phyloP scores from a whole-genome alignment of 2,329 filamentous ascomycete genomes.

The Monilinia vaccinii-corymbosi region DNA sequence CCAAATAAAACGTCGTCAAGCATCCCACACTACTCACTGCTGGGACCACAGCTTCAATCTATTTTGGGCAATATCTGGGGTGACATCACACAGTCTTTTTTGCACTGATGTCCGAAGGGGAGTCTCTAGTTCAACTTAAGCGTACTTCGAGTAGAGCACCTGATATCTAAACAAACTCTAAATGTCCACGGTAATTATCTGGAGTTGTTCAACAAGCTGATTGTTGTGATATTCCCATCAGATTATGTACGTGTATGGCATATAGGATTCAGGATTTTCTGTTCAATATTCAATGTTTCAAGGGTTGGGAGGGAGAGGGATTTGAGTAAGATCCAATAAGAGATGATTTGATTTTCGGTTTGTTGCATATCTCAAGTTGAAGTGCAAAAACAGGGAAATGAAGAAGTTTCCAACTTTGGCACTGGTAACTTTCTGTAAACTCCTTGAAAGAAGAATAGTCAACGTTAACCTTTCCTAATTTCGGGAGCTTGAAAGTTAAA shows the following conservation, averaged over 20 bases:
- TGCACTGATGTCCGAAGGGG: no score
- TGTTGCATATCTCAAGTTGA: neutral
- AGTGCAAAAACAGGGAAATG: conserved; percentile 1
- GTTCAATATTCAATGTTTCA: neutral
- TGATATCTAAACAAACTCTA: no score
- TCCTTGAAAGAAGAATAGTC: neutral
- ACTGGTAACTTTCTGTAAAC: neutral
- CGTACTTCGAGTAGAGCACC: no score
- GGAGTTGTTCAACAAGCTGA: no score
- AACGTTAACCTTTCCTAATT: neutral
- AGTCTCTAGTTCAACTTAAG: no score
- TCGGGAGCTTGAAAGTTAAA: neutral
- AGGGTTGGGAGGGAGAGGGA: neutral
- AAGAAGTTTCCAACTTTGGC: neutral
- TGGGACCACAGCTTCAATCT: neutral
- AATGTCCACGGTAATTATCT: no score
- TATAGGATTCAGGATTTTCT: no score
- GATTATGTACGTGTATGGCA: no score
- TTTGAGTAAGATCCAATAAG: neutral
- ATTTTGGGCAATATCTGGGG: neutral
- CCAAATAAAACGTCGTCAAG: neutral
- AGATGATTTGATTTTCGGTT: neutral
- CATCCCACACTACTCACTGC: neutral
- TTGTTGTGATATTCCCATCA: no score
- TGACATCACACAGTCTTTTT: neutral